phyloP scores from a whole-genome alignment of 305 asterid genomes.

The Euphrasia arctica region DNA sequence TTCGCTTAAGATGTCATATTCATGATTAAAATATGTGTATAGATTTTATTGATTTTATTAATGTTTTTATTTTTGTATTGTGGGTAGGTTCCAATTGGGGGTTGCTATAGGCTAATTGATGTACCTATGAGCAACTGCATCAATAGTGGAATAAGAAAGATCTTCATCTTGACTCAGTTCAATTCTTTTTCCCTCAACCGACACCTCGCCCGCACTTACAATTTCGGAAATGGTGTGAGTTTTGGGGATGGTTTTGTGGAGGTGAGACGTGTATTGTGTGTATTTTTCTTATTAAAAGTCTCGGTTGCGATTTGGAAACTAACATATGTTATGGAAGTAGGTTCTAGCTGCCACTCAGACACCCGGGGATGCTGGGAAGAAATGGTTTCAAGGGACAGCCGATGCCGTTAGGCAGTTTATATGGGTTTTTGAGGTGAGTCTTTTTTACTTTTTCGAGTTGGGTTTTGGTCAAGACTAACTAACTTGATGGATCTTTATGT shows the following conservation, averaged over 20 bases:
- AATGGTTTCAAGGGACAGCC: slow-evolving; percentile 98
- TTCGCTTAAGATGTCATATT: not conserved
- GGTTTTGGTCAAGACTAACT: slow-evolving; percentile 9
- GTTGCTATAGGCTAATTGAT: slow-evolving; percentile 91
- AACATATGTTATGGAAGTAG: slow-evolving; percentile 31
- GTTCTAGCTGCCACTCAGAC: slow-evolving; percentile 98
- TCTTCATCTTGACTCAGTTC: slow-evolving; percentile 87
- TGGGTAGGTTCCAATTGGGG: slow-evolving; percentile 89
- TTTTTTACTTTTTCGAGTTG: not conserved
- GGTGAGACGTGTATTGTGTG: slow-evolving; percentile 41
- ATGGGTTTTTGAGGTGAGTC: slow-evolving; percentile 92
- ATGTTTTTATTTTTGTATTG: not conserved
- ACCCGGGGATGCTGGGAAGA: slow-evolving; percentile 85
- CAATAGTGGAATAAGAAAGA: slow-evolving; percentile 88
- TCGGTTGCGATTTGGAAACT: not conserved
- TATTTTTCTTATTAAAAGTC: not conserved
- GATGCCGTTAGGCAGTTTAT: slow-evolving; percentile 93
- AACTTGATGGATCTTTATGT: no score
- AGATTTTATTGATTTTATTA: not conserved
- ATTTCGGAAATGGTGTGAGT: slow-evolving; percentile 75
- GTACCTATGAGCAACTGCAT: slow-evolving; percentile 99
- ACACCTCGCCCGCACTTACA: slow-evolving; percentile 85
- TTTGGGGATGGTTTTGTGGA: slow-evolving; percentile 98
- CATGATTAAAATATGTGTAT: not conserved
- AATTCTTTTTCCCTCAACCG: slow-evolving; percentile 93